Evolutionary conservation across 768 basidiomycete species (phyloP), one percentile per base, ranked within the genome.

Genomic region (Naganishia vishniacii): DNA sequence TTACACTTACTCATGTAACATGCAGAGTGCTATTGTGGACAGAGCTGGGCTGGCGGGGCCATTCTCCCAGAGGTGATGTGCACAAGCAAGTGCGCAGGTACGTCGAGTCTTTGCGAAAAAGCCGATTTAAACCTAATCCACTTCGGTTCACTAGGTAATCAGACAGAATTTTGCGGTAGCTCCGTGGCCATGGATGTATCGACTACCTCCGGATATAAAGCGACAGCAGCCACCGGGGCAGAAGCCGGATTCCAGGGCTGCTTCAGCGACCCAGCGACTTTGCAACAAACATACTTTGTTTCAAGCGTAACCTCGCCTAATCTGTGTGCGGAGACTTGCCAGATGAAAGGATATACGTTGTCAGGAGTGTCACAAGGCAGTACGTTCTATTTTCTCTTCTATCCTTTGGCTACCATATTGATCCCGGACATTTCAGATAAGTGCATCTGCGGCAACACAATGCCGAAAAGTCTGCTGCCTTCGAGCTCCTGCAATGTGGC

Each of bases 401-500:
- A n/a, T n/a, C n/a, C n/a, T n/a, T n/a, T n/a, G n/a, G n/a, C n/a
- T n/a, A n/a, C n/a, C n/a, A n/a, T n/a, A n/a, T n/a, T n/a, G n/a
- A n/a, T n/a, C n/a, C n/a, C n/a, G n/a, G n/a, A n/a, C n/a, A n/a
- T n/a, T n/a, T n/a, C 40, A 60, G 59, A 60, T 16, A 60, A 60
- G 28, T 60, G 59, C 31, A 44, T 45, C 28, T 60, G 59, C 25
- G 59, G 59, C 4, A 46, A 31, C 41, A 60, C 42, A 25, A 29
- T 31, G 25, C 59, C 59, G 26, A 56, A 56, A 34, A 56, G 40
- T 26, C 34, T 56, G 20, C 18, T 56, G 11, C 53, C 53, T 4
- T n/a, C 53, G 20, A 41, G n/a, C 15, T 25, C 37, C 2, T 73
- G 72, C 59, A 62, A 48, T 23, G 31, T 63, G 9, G 66, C 49